Conservation (phyloP, 108 stramenopile genomes). For the Nitzschia sp. region DNA sequence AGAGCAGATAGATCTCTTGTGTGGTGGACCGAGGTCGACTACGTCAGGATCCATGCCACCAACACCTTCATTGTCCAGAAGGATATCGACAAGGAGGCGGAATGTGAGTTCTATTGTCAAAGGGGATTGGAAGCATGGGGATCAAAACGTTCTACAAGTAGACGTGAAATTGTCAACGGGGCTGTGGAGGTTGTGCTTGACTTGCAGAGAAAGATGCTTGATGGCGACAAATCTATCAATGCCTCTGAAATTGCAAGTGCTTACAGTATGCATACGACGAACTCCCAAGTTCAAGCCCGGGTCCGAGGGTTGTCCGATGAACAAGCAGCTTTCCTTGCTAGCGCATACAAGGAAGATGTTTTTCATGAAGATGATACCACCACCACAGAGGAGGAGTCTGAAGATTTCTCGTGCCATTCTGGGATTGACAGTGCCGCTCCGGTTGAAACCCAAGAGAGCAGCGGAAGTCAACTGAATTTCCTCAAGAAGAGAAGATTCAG, state of each 20-base stretch:
- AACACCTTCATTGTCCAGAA: conserved; percentile 1
- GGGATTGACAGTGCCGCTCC: not conserved
- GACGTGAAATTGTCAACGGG: not conserved
- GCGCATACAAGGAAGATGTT: not conserved
- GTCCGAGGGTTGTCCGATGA: conserved; percentile 10
- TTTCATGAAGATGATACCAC: not conserved
- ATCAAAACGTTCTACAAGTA: not conserved
- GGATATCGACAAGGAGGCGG: not conserved
- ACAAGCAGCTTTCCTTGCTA: conserved; percentile 1
- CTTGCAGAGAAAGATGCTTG: not conserved
- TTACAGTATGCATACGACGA: not conserved
- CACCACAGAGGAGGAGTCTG: not conserved
- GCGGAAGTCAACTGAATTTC: not conserved
- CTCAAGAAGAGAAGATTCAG: conserved; percentile 12
- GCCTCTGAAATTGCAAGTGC: not conserved
- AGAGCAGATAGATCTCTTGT: not conserved
- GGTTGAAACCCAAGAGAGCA: not conserved
- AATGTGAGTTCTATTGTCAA: conserved; percentile 2
- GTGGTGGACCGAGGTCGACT: conserved; percentile 11
- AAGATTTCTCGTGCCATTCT: not conserved
- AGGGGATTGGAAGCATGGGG: conserved; percentile 11
- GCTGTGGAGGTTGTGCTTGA: not conserved
- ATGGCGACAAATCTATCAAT: not conserved
- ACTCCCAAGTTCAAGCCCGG: not conserved
- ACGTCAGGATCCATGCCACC: not conserved